phyloP scores from a whole-genome alignment of 441 rosid species.

The Brassica hybrid region DNA sequence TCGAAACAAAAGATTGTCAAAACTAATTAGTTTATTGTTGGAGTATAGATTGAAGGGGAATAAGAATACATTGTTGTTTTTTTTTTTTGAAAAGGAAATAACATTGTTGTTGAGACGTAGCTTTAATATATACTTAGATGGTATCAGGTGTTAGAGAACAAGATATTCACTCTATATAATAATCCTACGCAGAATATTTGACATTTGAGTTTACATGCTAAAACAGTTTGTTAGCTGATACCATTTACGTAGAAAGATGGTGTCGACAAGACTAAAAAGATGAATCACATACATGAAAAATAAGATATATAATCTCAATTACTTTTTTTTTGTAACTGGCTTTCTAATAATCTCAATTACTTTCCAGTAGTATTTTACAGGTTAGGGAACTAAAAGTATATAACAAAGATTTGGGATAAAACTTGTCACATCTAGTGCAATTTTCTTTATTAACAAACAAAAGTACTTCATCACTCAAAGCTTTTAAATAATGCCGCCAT shows the following conservation, averaged over 20 bases:
- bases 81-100: not conserved
- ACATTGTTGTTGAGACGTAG: not conserved
- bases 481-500: constrained; percentile 36
- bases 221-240: constrained; percentile 19
- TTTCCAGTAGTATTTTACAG: constrained; percentile 29
- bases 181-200: constrained; percentile 3
- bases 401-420: constrained; percentile 34
- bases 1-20: not conserved
- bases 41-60: no score
- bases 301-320: constrained; percentile 16
- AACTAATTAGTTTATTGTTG: not conserved
- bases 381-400: constrained; percentile 22
- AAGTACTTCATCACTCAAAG: constrained; percentile 25
- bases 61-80: not conserved
- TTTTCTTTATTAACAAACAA: constrained; percentile 5
- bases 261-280: not conserved
- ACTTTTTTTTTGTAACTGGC: no score
- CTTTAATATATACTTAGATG: not conserved
- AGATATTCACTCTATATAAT: not conserved
- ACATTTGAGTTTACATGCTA: constrained; percentile 15
- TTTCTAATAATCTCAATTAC: constrained; percentile 20
- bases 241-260: constrained; percentile 17
- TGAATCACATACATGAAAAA: constrained; percentile 24
- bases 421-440: constrained; percentile 26
- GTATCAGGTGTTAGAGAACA: constrained; percentile 1